Evolutionary conservation across 2,329 filamentous ascomycete species (phyloP), one percentile per base, ranked within the genome.

Genomic region (Pyricularia sp.): DNA sequence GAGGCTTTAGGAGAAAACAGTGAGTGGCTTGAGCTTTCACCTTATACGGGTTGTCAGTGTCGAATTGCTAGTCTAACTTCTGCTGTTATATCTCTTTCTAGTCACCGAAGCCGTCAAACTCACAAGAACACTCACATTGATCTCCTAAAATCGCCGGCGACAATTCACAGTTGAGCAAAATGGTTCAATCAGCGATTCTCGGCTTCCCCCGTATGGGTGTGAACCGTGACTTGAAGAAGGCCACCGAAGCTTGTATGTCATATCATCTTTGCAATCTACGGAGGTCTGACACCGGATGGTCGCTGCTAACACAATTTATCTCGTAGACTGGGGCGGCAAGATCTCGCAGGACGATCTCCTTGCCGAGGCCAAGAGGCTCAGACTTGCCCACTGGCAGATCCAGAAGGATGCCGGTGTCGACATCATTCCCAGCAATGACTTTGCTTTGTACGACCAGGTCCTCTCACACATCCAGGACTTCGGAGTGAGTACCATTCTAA

Each of bases 161-260:
- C 1, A 64, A 64, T 42, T 10, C 67, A 61, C 61, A 69, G 64
- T 69, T 77, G 77, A 75, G 73, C 79, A 86, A 79, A 72, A 88
- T 88, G 86, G 86, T 88, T 80, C 84, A 88, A 78, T 88, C 86
- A 74, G 84, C 95, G 75, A 87, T 99, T 82, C 91, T 99, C 82
- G 95, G 95, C 85, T 99, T 99, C 89, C 95, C 95, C 82, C 94
- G 95, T 80, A 97, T 98, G 92, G 95, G 95, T 84, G 92, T 88
- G 78, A 92, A 96, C 84, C 93, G 95, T 90, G 95, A 99, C 88
- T 90, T 99, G 81, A 99, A 99, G 91, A 99, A 99, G 90, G 95
- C 95, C 79, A 99, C 94, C 75, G 95, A 99, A 84, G 93, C 94
- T 81, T 99, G 84, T 86, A 74, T 79, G 84, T 84, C 23, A 55